Evolutionary conservation across 768 basidiomycete genomes (phyloP).

Genomic region (Tylopilus vinaceipallidus): DNA sequence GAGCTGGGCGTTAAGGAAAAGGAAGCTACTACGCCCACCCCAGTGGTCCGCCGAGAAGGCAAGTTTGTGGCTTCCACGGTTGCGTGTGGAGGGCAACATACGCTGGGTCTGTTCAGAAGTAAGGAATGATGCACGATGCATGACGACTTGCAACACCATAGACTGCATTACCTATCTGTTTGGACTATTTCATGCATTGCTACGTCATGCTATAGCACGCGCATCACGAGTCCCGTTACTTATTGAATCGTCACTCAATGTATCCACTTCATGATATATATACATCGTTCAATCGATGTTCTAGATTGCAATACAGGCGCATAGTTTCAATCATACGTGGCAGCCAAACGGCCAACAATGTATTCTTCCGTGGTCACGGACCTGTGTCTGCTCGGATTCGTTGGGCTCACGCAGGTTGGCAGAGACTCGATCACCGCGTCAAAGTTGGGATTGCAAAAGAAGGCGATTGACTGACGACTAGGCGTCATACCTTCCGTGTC

Average conservation of each 20-base stretch:
- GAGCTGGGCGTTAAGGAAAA: constrained; percentile 67
- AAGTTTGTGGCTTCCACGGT: constrained; percentile 50
- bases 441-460: constrained; percentile 85
- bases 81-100: constrained; percentile 79
- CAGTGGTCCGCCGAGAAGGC: constrained; percentile 71
- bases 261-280: constrained; percentile 14
- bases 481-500: constrained; percentile 57
- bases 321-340: constrained; percentile 46
- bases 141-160: constrained; percentile 4
- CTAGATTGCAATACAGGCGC: constrained; percentile 1
- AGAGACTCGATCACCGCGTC: constrained; percentile 66
- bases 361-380: constrained; percentile 73
- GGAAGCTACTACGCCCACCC: constrained; percentile 60
- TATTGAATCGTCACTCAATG: constrained; percentile 19
- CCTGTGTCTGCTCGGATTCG: constrained; percentile 63
- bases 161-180: constrained; percentile 17
- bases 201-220: constrained; percentile 14
- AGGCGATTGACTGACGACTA: constrained; percentile 75
- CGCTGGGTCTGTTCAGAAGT: constrained; percentile 68
- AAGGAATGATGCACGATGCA: constrained; percentile 38
- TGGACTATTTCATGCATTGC: constrained; percentile 17
- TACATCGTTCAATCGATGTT: constrained; percentile 7
- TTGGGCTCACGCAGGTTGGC: constrained; percentile 48
- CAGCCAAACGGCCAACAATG: constrained; percentile 67
- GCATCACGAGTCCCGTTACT: constrained; percentile 17